These are phyloP conservation scores for Phytophthora boehmeriae DNA, from an alignment of 352 stramenopile species.

Conservation along the genomic window DNA sequence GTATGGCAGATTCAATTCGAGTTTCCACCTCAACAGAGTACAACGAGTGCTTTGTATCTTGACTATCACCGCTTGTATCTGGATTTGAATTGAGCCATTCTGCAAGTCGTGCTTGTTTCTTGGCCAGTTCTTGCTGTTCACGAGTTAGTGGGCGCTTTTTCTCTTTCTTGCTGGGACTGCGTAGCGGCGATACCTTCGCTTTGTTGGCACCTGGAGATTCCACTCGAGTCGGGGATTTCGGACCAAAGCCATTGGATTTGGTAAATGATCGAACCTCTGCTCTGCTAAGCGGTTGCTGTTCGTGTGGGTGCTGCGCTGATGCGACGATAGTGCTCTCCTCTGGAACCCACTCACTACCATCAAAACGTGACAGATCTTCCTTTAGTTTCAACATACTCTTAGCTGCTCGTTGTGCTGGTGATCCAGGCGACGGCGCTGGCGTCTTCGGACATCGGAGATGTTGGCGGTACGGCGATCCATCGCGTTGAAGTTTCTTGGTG, in stretches of 20 bases:
- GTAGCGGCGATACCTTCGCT: conserved; percentile 5
- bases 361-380: conserved; percentile 39
- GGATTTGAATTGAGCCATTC: conserved; percentile 25
- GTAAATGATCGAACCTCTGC: neutral
- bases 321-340: neutral
- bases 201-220: conserved; percentile 9
- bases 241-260: conserved; percentile 6
- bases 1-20: conserved; percentile 41
- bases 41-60: neutral
- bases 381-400: conserved; percentile 62
- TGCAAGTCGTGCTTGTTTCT: conserved; percentile 25
- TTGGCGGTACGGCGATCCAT: conserved; percentile 50
- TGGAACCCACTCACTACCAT: conserved; percentile 11
- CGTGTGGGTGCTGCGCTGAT: conserved; percentile 8
- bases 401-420: conserved; percentile 55
- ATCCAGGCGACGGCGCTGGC: conserved; percentile 23
- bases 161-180: conserved; percentile 25
- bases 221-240: conserved; percentile 5
- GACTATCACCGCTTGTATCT: conserved; percentile 1
- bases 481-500: conserved; percentile 8
- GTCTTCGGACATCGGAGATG: conserved; percentile 20
- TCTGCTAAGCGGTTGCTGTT: conserved; percentile 6
- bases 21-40: conserved; percentile 49
- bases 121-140: conserved; percentile 21
- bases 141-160: conserved; percentile 24